A percentile compares a stretch with the other conserved stretches of the same genome.
phyloP scores from a whole-genome alignment of 257 asterid species.

The Solanum habrochaites region DNA sequence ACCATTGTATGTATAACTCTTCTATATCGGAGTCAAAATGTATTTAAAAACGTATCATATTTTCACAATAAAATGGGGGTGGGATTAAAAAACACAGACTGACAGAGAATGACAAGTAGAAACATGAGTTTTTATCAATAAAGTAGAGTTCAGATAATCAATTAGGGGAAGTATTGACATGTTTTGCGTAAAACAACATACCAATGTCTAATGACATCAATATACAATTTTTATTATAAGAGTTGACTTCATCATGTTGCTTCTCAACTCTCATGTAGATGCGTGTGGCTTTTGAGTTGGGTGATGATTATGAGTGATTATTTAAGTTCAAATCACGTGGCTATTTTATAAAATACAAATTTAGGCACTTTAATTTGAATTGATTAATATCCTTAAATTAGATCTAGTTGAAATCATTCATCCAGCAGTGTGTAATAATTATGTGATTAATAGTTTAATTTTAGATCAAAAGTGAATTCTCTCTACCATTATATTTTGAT shows the following conservation, averaged over 20 bases:
- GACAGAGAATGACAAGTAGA: not conserved
- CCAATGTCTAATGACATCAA: no score
- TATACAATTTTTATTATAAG: no score
- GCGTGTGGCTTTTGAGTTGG: not conserved
- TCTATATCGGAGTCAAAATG: not conserved
- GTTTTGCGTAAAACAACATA: no score
- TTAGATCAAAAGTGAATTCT: not conserved
- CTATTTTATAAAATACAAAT: not conserved
- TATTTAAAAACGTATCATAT: not conserved
- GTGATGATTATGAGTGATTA: not conserved
- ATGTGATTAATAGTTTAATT: not conserved
- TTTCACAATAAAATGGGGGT: not conserved
- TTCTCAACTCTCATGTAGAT: not conserved
- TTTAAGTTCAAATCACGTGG: not conserved
- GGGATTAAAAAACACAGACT: no score
- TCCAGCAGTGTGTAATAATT: not conserved
- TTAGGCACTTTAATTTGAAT: not conserved
- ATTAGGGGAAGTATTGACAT: no score
- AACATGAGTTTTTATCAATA: no score
- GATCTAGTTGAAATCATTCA: not conserved
- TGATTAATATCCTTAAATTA: not conserved
- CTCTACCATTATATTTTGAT: not conserved
- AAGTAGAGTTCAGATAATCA: no score
- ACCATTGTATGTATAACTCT: not conserved
- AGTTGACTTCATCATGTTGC: not conserved